Evolutionary conservation across 306 rosid genomes (phyloP), one percentile per base, ranked within the genome.

Genomic region (Corylus americana): DNA sequence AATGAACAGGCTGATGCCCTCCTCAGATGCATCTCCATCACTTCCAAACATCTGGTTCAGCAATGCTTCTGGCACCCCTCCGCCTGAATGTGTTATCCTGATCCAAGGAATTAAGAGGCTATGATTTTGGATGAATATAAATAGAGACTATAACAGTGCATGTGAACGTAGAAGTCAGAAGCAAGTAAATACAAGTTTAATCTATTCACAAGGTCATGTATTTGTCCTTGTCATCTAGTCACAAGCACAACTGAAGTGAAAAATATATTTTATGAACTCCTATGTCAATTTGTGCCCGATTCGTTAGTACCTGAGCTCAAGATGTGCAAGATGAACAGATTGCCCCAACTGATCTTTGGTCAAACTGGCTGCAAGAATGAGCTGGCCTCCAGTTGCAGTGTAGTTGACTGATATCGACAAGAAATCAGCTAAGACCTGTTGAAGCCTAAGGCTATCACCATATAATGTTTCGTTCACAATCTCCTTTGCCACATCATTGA

Each of bases 371-470:
- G 90, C 81, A 62, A 95, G 54, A 61, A 79, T 83, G 83, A 95
- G 81, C 74, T 87, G 92, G 70, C 96, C 94, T 77, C 98, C 92
- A 14, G 76, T 61, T 55, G 97, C 90, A 14, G 94, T 83, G 67
- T 77, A 84, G 75, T 82, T 82, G 74, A 95, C 84, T 49, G 96
- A 90, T 53, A 89, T 77, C 37, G 86, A 76, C 72, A 95, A 85
- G 79, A 95, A 95, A 75, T 93, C 98, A 11, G 97, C 90, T 17
- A 95, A 44, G 57, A 89, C 89, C 80, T 95, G 99, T 83, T 95
- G 99, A 84, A 95, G 92, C 89, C 99, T 81, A 50, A 90, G 86
- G 73, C 91, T 75, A 82, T 91, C 98, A 39, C 99, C 99, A 42
- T 90, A 95, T 39, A 93, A 80, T 37, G 89, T 87, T 84, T 89